Evolutionary conservation across 176 grass and related monocot genomes (phyloP).

Genomic region (Neostapfia colusana): DNA sequence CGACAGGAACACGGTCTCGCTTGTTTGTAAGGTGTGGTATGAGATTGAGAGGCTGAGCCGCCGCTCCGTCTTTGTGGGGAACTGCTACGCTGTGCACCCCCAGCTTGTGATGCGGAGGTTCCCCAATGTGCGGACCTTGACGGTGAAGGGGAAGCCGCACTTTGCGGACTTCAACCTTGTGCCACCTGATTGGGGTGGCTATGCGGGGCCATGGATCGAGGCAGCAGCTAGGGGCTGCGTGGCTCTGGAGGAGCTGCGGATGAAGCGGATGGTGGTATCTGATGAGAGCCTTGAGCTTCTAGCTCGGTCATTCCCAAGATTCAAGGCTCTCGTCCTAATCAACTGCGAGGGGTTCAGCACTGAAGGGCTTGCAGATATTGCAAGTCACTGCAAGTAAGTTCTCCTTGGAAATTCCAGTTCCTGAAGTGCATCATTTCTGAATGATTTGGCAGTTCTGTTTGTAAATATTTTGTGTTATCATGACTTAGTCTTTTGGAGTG

Average conservation of each 20-base stretch:
- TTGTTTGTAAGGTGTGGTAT: constrained; percentile 80
- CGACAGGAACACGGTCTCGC: constrained; percentile 69
- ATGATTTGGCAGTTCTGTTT: constrained; percentile 8
- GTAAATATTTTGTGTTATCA: background rate
- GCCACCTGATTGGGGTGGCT: constrained; percentile 77
- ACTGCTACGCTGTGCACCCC: constrained; percentile 64
- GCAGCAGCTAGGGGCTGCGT: constrained; percentile 35
- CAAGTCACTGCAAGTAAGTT: constrained; percentile 72
- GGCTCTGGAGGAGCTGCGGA: constrained; percentile 65
- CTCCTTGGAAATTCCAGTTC: background rate
- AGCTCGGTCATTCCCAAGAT: constrained; percentile 59
- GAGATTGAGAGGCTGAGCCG: constrained; percentile 72
- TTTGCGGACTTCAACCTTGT: constrained; percentile 82
- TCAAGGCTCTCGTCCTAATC: constrained; percentile 63
- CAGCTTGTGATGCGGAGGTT: constrained; percentile 50
- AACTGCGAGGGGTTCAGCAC: constrained; percentile 86
- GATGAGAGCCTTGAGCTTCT: constrained; percentile 73
- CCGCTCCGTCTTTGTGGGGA: constrained; percentile 57
- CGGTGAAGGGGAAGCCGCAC: constrained; percentile 81
- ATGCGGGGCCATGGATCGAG: constrained; percentile 59
- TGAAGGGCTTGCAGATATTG: constrained; percentile 62
- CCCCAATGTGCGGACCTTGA: constrained; percentile 46
- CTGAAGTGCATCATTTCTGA: background rate
- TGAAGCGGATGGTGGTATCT: constrained; percentile 81
- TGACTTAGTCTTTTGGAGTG: background rate